Evolutionary conservation across 495 filamentous ascomycete genomes (phyloP), one percentile per base, ranked within the genome.

Genomic region (Penicillium cataractarum): DNA sequence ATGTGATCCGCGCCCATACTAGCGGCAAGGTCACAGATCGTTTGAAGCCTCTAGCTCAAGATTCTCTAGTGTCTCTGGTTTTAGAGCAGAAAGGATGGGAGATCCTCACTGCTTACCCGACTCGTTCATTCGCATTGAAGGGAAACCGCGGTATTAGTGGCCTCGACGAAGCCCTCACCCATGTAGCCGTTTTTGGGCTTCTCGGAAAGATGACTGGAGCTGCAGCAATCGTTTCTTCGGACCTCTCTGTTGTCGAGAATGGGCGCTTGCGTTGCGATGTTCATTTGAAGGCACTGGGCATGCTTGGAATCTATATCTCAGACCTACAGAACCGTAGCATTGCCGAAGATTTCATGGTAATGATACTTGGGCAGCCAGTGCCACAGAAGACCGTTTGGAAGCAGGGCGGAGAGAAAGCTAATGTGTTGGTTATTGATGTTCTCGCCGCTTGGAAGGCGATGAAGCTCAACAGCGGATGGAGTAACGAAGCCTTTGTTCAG

Each of bases 171-270:
- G 62, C n/a, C 5, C 53, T 61, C 9, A 77, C 74, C 13, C 68
- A 82, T 49, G 74, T 91, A 13, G 89, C 89, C 1, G 85, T 89
- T n/a, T 74, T 99, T 3, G 95, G 95, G 10, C 77, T 99, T 4
- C 64, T 97, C 24, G 90, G 84, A 17, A 96, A 97, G 72, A 96
- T 98, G 89, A 92, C 92, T 3, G 95, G 92, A 8, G 86, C 87
- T 2, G 93, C 91, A 0, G 95, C 92, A 0, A 79, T 97, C 15
- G 68, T 89, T 2, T 76, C 72, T 9, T 87, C 80, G 13, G 79
- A 82, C n/a, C 82, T 86, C 15, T 80, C 78, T 26, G 66, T 87
- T 8, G 75, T 83, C 10, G 76, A 84, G 27, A 88, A 84, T 46
- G 87, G 90, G 3, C 70, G 76, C 5, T 73, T 96, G 29, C 74